Conservation (phyloP, 31 red algal species). For the Asparagopsis taxiformis region DNA sequence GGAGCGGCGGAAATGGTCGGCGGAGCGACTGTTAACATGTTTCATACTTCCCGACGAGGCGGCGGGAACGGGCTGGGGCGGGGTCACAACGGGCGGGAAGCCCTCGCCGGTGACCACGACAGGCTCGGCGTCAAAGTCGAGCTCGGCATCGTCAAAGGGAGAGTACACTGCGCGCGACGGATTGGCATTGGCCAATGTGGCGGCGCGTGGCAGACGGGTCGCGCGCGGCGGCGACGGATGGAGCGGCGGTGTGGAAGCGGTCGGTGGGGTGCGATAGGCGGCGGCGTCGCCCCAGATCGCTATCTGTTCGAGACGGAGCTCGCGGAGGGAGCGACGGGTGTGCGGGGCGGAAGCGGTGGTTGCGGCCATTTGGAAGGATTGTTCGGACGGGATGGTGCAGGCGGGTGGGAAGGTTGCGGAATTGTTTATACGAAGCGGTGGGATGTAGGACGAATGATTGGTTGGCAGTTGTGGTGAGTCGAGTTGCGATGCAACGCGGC, state of each 20-base stretch:
- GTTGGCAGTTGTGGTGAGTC: neutral
- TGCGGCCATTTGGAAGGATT: neutral
- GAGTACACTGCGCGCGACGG: too few species aligned
- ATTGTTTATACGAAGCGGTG: neutral
- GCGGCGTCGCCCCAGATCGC: conserved; percentile 58
- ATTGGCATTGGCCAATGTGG: too few species aligned
- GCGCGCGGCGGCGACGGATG: neutral
- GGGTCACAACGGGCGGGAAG: neutral
- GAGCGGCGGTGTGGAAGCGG: neutral
- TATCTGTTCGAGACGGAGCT: conserved; percentile 55
- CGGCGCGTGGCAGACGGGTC: neutral
- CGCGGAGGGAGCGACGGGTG: conserved; percentile 21
- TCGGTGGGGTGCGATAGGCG: conserved; percentile 8
- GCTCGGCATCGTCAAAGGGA: too few species aligned
- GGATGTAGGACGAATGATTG: neutral
- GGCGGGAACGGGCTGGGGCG: neutral
- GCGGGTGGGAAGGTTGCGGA: neutral
- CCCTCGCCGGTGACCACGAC: too few species aligned
- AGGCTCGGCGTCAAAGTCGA: too few species aligned
- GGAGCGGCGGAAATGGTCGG: conserved; percentile 1
- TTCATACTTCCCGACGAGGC: neutral
- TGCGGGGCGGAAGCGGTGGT: neutral
- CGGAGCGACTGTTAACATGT: conserved; percentile 3
- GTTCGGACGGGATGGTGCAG: neutral
- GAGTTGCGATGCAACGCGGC: neutral